Evolutionary conservation across 805 yeast species (phyloP).

Genomic region (Suhomyces faveliae): DNA sequence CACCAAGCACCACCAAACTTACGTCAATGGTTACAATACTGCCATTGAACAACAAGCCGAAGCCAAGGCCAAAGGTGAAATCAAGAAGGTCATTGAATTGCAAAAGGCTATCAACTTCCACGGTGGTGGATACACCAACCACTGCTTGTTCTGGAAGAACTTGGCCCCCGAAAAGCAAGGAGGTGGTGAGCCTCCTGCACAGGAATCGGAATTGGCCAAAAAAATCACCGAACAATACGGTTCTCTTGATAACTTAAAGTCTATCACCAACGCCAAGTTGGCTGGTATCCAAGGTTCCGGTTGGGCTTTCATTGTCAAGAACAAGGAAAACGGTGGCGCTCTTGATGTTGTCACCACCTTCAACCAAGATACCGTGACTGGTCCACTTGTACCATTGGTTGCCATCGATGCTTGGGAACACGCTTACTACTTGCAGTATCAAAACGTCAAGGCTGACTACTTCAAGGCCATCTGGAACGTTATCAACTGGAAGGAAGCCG

Average conservation of each 20-base stretch:
- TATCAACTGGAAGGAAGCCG: slow-evolving; percentile 91
- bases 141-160: slow-evolving; percentile 83
- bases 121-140: slow-evolving; percentile 91
- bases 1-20: slow-evolving; percentile 90
- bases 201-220: slow-evolving; percentile 55
- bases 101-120: slow-evolving; percentile 83
- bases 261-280: slow-evolving; percentile 54
- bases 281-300: slow-evolving; percentile 95
- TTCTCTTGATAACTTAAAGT: slow-evolving; percentile 63
- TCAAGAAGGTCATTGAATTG: slow-evolving; percentile 57
- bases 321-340: slow-evolving; percentile 64
- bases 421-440: slow-evolving; percentile 91
- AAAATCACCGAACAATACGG: slow-evolving; percentile 69
- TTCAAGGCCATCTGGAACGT: slow-evolving; percentile 94
- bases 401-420: slow-evolving; percentile 98
- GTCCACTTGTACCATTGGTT: slow-evolving; percentile 67
- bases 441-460: slow-evolving; percentile 87
- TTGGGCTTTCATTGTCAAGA: slow-evolving; percentile 90
- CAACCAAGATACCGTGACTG: slow-evolving; percentile 84
- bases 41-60: slow-evolving; percentile 72
- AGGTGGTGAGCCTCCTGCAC: slow-evolving; percentile 67
- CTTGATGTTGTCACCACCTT: slow-evolving; percentile 77
- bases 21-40: slow-evolving; percentile 79
- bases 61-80: slow-evolving; percentile 59
- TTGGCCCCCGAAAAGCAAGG: slow-evolving; percentile 72